Percentiles rank a stretch among this genome's conserved stretches.
phyloP scores from a whole-genome alignment of 257 asterid genomes.

The Solanum appendiculatum region DNA sequence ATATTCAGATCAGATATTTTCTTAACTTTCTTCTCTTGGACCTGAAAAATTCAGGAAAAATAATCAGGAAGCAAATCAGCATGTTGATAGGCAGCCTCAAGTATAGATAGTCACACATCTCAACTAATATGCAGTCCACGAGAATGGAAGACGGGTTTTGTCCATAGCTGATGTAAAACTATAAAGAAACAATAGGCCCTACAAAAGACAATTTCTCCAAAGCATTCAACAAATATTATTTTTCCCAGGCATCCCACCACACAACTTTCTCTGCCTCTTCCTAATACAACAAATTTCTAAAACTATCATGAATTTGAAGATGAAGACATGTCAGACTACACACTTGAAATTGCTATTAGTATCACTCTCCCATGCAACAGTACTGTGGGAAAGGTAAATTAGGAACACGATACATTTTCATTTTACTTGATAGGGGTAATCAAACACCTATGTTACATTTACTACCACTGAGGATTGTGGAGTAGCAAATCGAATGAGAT shows the following conservation, averaged over 20 bases:
- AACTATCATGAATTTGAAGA: not conserved
- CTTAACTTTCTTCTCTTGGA: slow-evolving; percentile 96
- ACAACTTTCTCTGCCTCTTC: not conserved
- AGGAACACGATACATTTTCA: not conserved
- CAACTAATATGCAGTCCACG: not conserved
- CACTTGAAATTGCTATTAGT: not conserved
- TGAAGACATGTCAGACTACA: not conserved
- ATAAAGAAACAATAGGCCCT: not conserved
- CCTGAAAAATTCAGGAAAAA: slow-evolving; percentile 41
- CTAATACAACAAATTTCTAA: not conserved
- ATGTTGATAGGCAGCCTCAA: not conserved
- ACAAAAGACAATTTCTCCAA: not conserved
- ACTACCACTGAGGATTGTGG: not conserved
- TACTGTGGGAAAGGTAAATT: not conserved
- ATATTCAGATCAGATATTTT: slow-evolving; percentile 77
- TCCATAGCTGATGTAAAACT: not conserved
- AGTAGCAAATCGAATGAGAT: not conserved
- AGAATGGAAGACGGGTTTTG: not conserved
- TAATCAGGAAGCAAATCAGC: not conserved
- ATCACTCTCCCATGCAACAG: not conserved
- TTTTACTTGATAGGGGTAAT: not conserved
- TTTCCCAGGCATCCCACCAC: not conserved
- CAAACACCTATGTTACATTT: not conserved
- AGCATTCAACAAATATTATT: not conserved
- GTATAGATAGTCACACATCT: not conserved